phyloP scores from a whole-genome alignment of 2,329 filamentous ascomycete species.

The Xylariaceae sp. region DNA sequence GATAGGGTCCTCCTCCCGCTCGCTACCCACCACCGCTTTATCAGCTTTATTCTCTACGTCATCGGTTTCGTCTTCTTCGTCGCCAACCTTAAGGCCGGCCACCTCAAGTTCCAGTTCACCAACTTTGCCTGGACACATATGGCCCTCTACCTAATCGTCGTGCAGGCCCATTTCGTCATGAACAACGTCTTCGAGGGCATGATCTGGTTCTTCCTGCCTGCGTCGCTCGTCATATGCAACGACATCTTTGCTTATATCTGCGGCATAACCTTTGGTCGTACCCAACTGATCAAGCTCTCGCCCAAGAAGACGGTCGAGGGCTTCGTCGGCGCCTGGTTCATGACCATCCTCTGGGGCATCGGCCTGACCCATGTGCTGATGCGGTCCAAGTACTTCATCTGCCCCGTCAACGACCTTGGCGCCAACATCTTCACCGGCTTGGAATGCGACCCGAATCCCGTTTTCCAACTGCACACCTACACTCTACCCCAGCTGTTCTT shows the following conservation, averaged over 20 bases:
- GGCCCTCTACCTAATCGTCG: constrained; percentile 95
- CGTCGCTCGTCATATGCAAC: constrained; percentile 92
- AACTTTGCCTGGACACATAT: constrained; percentile 99
- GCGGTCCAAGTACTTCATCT: constrained; percentile 95
- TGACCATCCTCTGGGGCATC: constrained; percentile 83
- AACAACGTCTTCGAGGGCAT: constrained; percentile 99
- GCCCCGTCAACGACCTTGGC: constrained; percentile 92
- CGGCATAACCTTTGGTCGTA: constrained; percentile 93
- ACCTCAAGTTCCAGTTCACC: constrained; percentile 98
- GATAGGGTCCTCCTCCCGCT: constrained; percentile 89
- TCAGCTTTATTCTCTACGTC: constrained; percentile 96
- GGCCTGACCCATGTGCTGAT: constrained; percentile 77
- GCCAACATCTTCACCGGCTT: constrained; percentile 90
- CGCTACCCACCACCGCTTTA: constrained; percentile 95
- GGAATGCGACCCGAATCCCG: constrained; percentile 84
- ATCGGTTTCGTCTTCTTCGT: constrained; percentile 99
- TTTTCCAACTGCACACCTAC: constrained; percentile 63
- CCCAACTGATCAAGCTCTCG: constrained; percentile 94
- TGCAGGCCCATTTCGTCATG: constrained; percentile 98
- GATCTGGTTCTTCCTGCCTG: constrained; percentile 99
- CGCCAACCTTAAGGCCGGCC: constrained; percentile 84
- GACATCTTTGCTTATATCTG: constrained; percentile 98
- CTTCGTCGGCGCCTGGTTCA: constrained; percentile 93
- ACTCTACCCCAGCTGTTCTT: constrained; percentile 56
- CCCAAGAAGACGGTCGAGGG: constrained; percentile 99